Evolutionary conservation across 2,329 filamentous ascomycete species (phyloP).

Genomic region (Albophoma yamanashiensis): DNA sequence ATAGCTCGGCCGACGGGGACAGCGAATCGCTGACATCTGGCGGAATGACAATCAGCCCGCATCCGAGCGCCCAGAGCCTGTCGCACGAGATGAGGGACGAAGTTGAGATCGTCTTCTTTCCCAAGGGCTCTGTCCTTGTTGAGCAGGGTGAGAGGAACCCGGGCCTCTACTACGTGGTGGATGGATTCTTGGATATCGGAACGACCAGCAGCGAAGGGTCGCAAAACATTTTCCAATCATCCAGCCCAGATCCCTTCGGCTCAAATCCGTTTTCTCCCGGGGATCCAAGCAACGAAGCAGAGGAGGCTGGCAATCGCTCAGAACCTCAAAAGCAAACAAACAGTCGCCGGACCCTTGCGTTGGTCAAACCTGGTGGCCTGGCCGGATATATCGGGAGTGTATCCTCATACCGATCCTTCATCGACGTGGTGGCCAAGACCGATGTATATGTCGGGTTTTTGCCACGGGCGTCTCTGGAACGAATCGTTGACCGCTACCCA

Average conservation of each 20-base stretch:
- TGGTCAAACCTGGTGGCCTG: conserved; percentile 89
- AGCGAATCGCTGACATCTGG: conserved; percentile 74
- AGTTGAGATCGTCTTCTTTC: conserved; percentile 95
- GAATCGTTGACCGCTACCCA: conserved; percentile 86
- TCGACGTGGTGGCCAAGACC: conserved; percentile 93
- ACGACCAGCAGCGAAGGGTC: conserved; percentile 42
- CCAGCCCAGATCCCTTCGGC: conserved; percentile 12
- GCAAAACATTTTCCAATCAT: conserved; percentile 21
- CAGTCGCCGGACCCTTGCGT: conserved; percentile 60
- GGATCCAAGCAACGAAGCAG: not conserved
- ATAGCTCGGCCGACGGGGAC: conserved; percentile 65
- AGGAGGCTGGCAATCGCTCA: not conserved
- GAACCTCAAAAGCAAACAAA: conserved; percentile 27
- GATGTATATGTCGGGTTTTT: conserved; percentile 97
- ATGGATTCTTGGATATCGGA: conserved; percentile 91
- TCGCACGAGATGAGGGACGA: conserved; percentile 80
- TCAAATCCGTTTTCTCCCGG: conserved; percentile 4
- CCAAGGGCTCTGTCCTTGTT: conserved; percentile 84
- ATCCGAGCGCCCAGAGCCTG: conserved; percentile 54
- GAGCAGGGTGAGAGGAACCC: conserved; percentile 97
- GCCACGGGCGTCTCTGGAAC: conserved; percentile 72
- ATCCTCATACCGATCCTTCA: conserved; percentile 90
- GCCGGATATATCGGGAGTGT: conserved; percentile 92
- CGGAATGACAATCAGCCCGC: conserved; percentile 47
- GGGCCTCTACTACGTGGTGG: conserved; percentile 92